Percentiles rank a stretch among this genome's conserved stretches.
Conservation (phyloP, 202 grass and related monocot species). For the Saccharum hybrid region DNA sequence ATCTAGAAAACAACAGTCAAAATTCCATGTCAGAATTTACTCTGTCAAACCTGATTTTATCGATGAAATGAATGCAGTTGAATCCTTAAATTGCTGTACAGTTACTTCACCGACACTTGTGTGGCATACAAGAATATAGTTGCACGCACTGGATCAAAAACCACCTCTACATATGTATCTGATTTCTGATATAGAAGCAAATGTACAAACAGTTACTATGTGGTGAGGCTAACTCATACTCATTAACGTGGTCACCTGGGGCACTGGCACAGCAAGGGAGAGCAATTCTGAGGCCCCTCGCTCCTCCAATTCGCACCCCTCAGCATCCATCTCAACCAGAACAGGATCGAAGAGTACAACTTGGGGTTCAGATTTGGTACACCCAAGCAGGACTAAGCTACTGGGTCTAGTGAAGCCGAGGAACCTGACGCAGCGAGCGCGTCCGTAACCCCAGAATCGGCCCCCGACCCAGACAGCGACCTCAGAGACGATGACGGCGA, state of each 20-base stretch:
- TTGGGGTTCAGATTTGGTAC: constrained; percentile 11
- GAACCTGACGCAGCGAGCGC: constrained; percentile 5
- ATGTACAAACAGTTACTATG: constrained; percentile 40
- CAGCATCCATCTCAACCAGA: constrained; percentile 34
- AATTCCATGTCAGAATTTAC: background rate
- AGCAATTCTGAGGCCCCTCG: constrained; percentile 39
- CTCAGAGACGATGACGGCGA: constrained; percentile 64
- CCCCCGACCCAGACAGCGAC: constrained; percentile 55
- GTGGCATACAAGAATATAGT: constrained; percentile 17
- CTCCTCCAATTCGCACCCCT: constrained; percentile 18
- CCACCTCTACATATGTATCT: constrained; percentile 8
- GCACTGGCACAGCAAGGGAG: constrained; percentile 60
- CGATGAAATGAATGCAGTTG: background rate
- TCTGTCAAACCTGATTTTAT: background rate
- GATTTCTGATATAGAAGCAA: constrained; percentile 25
- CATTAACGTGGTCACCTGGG: constrained; percentile 43
- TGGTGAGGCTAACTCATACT: constrained; percentile 18
- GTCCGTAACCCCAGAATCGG: constrained; percentile 19
- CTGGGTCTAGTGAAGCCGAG: constrained; percentile 2
- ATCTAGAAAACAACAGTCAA: constrained; percentile 1
- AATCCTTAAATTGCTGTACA: background rate
- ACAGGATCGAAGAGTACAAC: constrained; percentile 3
- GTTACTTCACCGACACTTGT: constrained; percentile 2
- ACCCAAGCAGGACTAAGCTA: constrained; percentile 10
- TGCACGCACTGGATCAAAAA: constrained; percentile 15